Base-by-base conservation (phyloP, 257 asterid species). In the Ocimum tenuiflorum region DNA sequence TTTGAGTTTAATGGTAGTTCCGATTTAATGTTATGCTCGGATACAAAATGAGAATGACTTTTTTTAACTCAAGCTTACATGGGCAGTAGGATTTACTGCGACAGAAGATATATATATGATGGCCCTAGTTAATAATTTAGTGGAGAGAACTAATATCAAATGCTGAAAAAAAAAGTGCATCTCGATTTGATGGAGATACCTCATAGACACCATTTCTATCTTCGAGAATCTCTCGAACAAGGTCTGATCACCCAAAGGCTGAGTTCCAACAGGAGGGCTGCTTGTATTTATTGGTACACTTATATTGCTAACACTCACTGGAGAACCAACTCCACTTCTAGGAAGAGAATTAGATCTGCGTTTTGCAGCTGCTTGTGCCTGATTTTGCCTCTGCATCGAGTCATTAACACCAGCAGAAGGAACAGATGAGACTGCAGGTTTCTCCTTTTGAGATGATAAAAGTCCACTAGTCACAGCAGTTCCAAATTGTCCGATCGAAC, bases 321-420 rank as follows among this genome's bases (percentile, higher is more conserved):
- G 97, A 56, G 99, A 94, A 66, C 91, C 95, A 71, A 88, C 95
- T 65, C 91, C 97, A 76, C 87, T 87, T 79, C 81, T 94, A 8
- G 97, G 91, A 63, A 86, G 83, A 67, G 99, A 90, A 83, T 81
- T 80, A 31, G 97, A 75, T 74, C 88, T 83, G 66, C 96, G 88
- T 56, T 81, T 94, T 54, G 88, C 85, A 67, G 81, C 86, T 46
- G 83, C 82, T 50, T 92, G 97, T 65, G 82, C 86, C 73, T 78
- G 98, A 69, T 77, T 83, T 60, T 87, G 97, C 78, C 91, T 76
- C 78, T 84, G 95, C 85, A 80, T 73, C 69, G 94, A 75, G 51
- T 92, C 99, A 79, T 80, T 87, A 50, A n/a, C n/a, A n/a, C n/a
- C n/a, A n/a, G n/a, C n/a, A n/a, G n/a, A n/a, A n/a, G n/a, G n/a